Base-by-base conservation (phyloP, 83 land plant genomes). In the Larix sibirica region DNA sequence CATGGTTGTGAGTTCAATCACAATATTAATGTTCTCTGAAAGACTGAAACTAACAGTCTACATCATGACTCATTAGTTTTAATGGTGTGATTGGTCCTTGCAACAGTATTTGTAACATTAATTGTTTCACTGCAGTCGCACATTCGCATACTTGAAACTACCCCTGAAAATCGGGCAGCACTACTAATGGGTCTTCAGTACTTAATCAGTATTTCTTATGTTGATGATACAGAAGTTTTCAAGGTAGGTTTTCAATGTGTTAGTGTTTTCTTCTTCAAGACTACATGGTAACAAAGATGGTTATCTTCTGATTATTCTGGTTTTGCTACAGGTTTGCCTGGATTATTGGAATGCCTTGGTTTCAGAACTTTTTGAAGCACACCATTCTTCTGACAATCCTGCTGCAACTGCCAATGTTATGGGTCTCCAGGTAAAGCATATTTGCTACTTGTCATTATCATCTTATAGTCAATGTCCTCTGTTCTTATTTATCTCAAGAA, bases 281-380 rank as follows among this genome's bases (percentile, higher is more conserved):
- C 7, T 66, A 16, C 23, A 44, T 62, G 21, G 33, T 44, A 54
- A 16, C 6, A 42, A 24, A 50, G 62, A 31, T 66, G 10, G 10
- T 28, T 81, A 81, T 87, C 23, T 85, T 4, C 61, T 79, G 26
- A 7, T 40, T 36, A 76, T 36, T 36, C 1, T 84, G 60, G 50
- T 69, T 13, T n/a, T 16, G 21, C 9, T 71, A 69, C 76, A 97
- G 99, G 99, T 98, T 77, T 98, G 99, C 85, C 84, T 98, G 96
- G 99, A 98, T 83, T 98, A 96, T 82, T 98, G 99, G 99, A 96
- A 98, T 84, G 87, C 92, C n/a, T 83, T 95, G 7, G 99, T 98
- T 20, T 83, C 90, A 23, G 95, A 98, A 81, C 90, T 98, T 16
- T 98, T 95, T 87, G 93, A 96, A 84, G 86, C 95, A 6, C 97